Evolutionary conservation across 1,139 yeast genomes (phyloP), one percentile per base, ranked within the genome.

Genomic region (Nakaseomyces sp.): DNA sequence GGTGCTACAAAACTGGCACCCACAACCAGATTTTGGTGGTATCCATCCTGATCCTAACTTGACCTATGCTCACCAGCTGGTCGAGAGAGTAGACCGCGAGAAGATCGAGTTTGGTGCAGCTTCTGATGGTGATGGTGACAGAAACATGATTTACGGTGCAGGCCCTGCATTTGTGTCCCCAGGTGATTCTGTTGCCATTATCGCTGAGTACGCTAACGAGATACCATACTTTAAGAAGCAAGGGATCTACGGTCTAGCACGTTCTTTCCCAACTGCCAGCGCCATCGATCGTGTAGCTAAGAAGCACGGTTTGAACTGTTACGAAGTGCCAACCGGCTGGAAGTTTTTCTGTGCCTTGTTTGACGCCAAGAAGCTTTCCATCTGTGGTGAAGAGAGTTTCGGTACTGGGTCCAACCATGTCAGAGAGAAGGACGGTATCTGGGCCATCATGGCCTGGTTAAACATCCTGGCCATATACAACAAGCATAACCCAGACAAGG

Each of bases 261-360:
- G 98, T 64, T 85, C 96, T n/a, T 91, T 91, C 96, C 98, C 98
- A 46, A 91, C 98, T 4, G 81, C 94, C 6, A 88, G 87, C 33
- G 98, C 98, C 25, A 75, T 91, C 56, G 98, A 91, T 60, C 73
- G 83, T 47, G 98, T 91, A 26, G 98, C 96, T 29, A 77, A 79
- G 63, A 72, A 72, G 48, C 81, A 87, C 63, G 81, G 81, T 15
- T 70, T 91, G 52, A 69, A 81, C 43, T 72, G 81, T 50, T 91
- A 91, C 66, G 98, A 91, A 67, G 98, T 91, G 4, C 98, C 98
- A 47, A 91, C 98, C 16, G 98, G 98, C 35, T 91, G 98, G 98
- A 91, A 91, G 67, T 91, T 91, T 63, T 91, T 91, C 76, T 88
- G 96, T 66, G 89, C 95, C 5, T 71, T 91, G 53, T 91, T 91